Evolutionary conservation across 2,329 filamentous ascomycete genomes (phyloP).

Genomic region (Hypoxylon sp.): DNA sequence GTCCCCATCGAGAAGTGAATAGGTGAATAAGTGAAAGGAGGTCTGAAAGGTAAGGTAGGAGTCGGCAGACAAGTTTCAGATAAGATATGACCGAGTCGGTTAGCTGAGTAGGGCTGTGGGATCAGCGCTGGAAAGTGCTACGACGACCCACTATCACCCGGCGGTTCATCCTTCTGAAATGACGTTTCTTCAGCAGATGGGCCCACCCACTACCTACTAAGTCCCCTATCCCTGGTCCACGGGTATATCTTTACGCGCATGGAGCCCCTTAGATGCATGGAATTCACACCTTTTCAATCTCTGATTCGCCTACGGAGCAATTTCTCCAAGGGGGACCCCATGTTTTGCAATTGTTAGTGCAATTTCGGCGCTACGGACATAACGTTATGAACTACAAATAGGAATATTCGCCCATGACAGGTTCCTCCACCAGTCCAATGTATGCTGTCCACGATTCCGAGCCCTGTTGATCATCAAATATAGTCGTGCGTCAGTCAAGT

Average conservation of each 20-base stretch:
- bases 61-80: conserved; percentile 15
- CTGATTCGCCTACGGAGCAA: conserved; percentile 8
- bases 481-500: conserved; percentile 11
- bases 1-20: conserved; percentile 52
- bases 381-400: conserved; percentile 24
- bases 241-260: conserved; percentile 4
- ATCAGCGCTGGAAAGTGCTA: conserved; percentile 27
- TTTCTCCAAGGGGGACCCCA: conserved; percentile 3
- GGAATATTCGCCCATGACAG: conserved; percentile 16
- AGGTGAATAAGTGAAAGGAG: conserved; percentile 1
- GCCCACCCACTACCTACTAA: conserved; percentile 10
- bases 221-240: neutral
- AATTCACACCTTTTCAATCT: conserved; percentile 1
- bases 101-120: conserved; percentile 30
- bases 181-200: conserved; percentile 37
- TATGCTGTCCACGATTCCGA: conserved; percentile 28
- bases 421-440: conserved; percentile 29
- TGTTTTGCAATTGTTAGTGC: conserved; percentile 12
- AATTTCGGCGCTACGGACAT: conserved; percentile 21
- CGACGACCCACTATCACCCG: conserved; percentile 18
- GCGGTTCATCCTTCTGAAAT: conserved; percentile 36
- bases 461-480: conserved; percentile 23
- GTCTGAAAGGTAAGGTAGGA: conserved; percentile 5
- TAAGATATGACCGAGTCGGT: conserved; percentile 1
- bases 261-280: conserved; percentile 15